A percentile compares a stretch with the other conserved stretches of the same genome.
Conservation (phyloP, 2,329 filamentous ascomycete species). For the Fusarium veterinarium region DNA sequence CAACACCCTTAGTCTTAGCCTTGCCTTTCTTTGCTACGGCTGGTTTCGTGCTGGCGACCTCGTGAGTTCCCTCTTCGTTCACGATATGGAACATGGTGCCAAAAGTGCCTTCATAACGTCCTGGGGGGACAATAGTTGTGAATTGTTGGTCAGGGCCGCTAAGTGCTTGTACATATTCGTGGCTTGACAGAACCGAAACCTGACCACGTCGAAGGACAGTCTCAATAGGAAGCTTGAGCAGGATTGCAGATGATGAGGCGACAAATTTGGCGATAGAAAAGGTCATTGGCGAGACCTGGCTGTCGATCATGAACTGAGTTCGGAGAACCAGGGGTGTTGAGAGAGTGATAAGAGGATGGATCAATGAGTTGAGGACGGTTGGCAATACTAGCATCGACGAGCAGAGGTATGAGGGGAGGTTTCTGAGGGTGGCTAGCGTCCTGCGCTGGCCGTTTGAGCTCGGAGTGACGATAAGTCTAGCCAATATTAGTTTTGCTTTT, state of each 20-base stretch:
- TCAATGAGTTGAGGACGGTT: constrained; percentile 86
- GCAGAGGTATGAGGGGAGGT: constrained; percentile 81
- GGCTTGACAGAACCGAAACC: constrained; percentile 74
- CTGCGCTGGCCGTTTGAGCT: constrained; percentile 79
- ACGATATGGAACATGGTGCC: constrained; percentile 91
- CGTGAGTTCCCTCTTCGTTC: constrained; percentile 79
- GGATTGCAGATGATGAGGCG: constrained; percentile 81
- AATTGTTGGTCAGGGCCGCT: constrained; percentile 57
- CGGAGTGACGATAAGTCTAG: constrained; percentile 83
- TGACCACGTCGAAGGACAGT: constrained; percentile 92
- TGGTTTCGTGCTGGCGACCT: constrained; percentile 52
- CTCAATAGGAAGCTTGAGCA: constrained; percentile 89
- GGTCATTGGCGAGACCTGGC: constrained; percentile 80
- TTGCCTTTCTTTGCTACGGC: constrained; percentile 49
- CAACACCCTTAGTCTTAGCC: constrained; percentile 46
- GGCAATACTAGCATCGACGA: constrained; percentile 78
- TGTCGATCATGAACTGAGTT: constrained; percentile 85
- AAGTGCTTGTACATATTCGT: constrained; percentile 62
- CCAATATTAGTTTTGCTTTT: constrained; percentile 44
- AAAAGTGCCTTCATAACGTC: constrained; percentile 85
- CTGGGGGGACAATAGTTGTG: constrained; percentile 82
- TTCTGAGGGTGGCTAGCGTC: constrained; percentile 80
- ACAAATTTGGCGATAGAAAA: constrained; percentile 88
- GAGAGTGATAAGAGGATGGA: constrained; percentile 85
- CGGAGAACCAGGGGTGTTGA: constrained; percentile 88